Conservation (phyloP, 2,329 filamentous ascomycete species). For the Exophiala xenobiotica region DNA sequence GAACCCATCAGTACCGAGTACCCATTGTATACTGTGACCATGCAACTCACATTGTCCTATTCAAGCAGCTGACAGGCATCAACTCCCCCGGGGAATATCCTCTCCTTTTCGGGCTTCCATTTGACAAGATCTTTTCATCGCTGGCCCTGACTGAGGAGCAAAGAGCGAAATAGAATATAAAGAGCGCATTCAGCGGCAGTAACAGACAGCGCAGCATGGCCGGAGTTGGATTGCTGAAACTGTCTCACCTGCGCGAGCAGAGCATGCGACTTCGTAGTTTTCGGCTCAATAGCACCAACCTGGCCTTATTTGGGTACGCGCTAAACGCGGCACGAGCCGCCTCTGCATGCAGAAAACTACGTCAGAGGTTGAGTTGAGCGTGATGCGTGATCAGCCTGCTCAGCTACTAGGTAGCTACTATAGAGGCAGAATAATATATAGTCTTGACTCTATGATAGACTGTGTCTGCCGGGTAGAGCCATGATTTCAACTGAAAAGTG, state of each 20-base stretch:
- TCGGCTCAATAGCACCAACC: slow-evolving; percentile 1
- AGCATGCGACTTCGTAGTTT: background rate
- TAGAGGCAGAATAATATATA: no score
- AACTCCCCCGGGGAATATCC: slow-evolving; percentile 57
- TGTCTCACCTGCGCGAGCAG: background rate
- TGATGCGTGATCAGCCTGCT: no score
- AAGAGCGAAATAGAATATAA: slow-evolving; percentile 27
- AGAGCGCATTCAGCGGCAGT: slow-evolving; percentile 18
- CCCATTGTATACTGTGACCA: background rate
- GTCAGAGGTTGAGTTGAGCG: slow-evolving; percentile 1
- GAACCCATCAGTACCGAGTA: slow-evolving; percentile 11
- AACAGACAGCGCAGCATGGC: slow-evolving; percentile 19
- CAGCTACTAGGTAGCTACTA: no score
- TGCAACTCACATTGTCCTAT: slow-evolving; percentile 65
- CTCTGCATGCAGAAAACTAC: slow-evolving; percentile 3
- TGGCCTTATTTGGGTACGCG: slow-evolving; percentile 4
- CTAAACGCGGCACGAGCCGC: slow-evolving; percentile 17
- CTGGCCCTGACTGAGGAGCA: slow-evolving; percentile 23
- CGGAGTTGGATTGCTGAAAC: slow-evolving; percentile 3
- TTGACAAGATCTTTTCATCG: slow-evolving; percentile 13
- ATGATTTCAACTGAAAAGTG: no score
- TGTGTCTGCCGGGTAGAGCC: no score
- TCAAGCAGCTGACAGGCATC: slow-evolving; percentile 71
- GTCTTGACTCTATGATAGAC: no score
- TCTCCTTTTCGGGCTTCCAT: slow-evolving; percentile 8